Evolutionary conservation across 108 stramenopile genomes (phyloP).

Genomic region (Cyclotella cryptica): DNA sequence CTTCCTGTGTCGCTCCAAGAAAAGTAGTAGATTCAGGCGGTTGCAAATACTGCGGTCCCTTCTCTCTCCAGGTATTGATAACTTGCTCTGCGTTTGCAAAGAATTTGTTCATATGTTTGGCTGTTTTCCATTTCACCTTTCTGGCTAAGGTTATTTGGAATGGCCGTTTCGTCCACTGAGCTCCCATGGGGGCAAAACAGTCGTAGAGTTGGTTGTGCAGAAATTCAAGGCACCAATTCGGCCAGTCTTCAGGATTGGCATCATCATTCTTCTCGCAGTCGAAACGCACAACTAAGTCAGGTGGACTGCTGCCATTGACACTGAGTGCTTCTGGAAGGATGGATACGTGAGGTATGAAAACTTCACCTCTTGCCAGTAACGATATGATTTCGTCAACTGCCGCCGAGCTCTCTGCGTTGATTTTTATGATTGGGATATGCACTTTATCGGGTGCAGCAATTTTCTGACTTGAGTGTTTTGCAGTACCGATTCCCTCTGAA

Average conservation of each 20-base stretch:
- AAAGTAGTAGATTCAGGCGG: slow-evolving; percentile 72
- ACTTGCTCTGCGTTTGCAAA: slow-evolving; percentile 87
- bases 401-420: slow-evolving; percentile 66
- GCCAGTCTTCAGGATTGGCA: slow-evolving; percentile 88
- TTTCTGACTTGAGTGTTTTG: slow-evolving; percentile 54
- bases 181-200: slow-evolving; percentile 73
- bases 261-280: slow-evolving; percentile 90
- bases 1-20: slow-evolving; percentile 74
- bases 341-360: slow-evolving; percentile 91
- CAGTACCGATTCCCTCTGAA: slow-evolving; percentile 11
- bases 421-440: slow-evolving; percentile 89
- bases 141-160: slow-evolving; percentile 85
- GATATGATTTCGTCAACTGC: slow-evolving; percentile 74
- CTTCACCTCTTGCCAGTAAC: slow-evolving; percentile 80
- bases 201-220: slow-evolving; percentile 92
- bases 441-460: slow-evolving; percentile 81
- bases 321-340: slow-evolving; percentile 83
- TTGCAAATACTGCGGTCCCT: slow-evolving; percentile 85
- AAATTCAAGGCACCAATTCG: slow-evolving; percentile 91
- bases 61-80: slow-evolving; percentile 88
- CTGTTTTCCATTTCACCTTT: slow-evolving; percentile 89
- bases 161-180: slow-evolving; percentile 83
- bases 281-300: slow-evolving; percentile 85
- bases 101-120: slow-evolving; percentile 93
- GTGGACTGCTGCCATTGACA: slow-evolving; percentile 78